A percentile compares a stretch with the other conserved stretches of the same genome.
Conservation (phyloP, 441 rosid species). For the Erodium moschatum region DNA sequence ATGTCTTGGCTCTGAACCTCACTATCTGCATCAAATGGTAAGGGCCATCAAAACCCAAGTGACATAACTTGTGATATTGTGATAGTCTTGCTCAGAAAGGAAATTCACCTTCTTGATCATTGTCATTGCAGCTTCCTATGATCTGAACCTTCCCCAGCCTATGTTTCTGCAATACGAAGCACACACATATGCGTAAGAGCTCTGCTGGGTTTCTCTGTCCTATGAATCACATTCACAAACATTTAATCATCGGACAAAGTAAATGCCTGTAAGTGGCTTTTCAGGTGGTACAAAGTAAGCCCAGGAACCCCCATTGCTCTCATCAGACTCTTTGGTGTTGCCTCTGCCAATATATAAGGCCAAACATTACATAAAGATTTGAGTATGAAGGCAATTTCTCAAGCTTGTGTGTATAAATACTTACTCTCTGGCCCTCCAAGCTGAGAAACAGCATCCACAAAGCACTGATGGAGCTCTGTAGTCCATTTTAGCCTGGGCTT, state of each 20-base stretch:
- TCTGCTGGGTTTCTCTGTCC: constrained; percentile 4
- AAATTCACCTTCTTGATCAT: constrained; percentile 46
- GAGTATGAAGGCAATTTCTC: neutral
- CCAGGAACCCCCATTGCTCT: constrained; percentile 77
- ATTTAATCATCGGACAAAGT: constrained; percentile 10
- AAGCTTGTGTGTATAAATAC: neutral
- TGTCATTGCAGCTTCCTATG: constrained; percentile 34
- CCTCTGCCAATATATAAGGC: constrained; percentile 39
- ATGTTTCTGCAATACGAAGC: constrained; percentile 55
- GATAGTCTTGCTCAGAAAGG: neutral
- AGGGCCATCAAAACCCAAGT: neutral
- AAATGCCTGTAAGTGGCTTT: constrained; percentile 87
- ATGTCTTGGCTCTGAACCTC: constrained; percentile 37
- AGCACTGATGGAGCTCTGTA: constrained; percentile 73
- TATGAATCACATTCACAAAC: neutral
- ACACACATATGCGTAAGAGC: constrained; percentile 9
- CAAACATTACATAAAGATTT: neutral
- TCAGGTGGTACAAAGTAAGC: constrained; percentile 90
- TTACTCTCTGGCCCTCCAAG: constrained; percentile 88
- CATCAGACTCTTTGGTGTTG: constrained; percentile 91
- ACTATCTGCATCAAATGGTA: constrained; percentile 40
- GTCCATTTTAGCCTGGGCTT: constrained; percentile 98
- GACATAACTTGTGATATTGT: neutral
- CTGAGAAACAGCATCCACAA: constrained; percentile 65
- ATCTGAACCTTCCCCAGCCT: constrained; percentile 77